Evolutionary conservation across 176 grass and related monocot species (phyloP).

Genomic region (Triticum timopheevii): DNA sequence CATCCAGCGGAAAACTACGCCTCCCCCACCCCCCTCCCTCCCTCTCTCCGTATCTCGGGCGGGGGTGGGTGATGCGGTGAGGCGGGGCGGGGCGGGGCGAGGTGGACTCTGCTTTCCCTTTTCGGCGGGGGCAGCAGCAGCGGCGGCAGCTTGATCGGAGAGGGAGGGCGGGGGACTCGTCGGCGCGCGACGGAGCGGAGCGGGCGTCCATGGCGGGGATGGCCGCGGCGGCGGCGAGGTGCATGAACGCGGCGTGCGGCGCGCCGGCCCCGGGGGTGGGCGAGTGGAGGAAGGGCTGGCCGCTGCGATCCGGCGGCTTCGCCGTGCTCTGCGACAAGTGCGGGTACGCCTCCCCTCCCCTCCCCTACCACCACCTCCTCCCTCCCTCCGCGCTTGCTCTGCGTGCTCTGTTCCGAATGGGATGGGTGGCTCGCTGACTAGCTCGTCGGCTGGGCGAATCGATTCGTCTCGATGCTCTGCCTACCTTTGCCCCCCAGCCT

Average conservation of each 20-base stretch:
- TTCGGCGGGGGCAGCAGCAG: neutral
- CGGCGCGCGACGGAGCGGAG: neutral
- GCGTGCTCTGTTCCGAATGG: neutral
- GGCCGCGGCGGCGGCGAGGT: conserved; percentile 38
- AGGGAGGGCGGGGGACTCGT: neutral
- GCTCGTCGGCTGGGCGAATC: neutral
- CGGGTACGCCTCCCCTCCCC: conserved; percentile 44
- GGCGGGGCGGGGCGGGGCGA: neutral
- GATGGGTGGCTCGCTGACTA: neutral
- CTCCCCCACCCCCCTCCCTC: conserved; percentile 18
- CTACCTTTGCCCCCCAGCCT: neutral
- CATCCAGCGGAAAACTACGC: conserved; percentile 61
- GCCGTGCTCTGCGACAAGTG: conserved; percentile 93
- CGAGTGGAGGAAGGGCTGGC: conserved; percentile 93
- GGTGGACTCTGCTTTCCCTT: neutral
- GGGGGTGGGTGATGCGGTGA: neutral
- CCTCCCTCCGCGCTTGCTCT: neutral
- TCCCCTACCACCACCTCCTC: neutral
- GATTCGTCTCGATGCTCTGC: neutral
- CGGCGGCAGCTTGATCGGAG: conserved; percentile 1
- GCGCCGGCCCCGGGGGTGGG: conserved; percentile 42
- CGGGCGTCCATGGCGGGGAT: conserved; percentile 23
- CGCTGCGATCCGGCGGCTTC: conserved; percentile 77
- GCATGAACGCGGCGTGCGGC: conserved; percentile 81
- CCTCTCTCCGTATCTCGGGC: neutral